Evolutionary conservation across 208 protist species (phyloP).

Genomic region (Vickermania spadyakhi): DNA sequence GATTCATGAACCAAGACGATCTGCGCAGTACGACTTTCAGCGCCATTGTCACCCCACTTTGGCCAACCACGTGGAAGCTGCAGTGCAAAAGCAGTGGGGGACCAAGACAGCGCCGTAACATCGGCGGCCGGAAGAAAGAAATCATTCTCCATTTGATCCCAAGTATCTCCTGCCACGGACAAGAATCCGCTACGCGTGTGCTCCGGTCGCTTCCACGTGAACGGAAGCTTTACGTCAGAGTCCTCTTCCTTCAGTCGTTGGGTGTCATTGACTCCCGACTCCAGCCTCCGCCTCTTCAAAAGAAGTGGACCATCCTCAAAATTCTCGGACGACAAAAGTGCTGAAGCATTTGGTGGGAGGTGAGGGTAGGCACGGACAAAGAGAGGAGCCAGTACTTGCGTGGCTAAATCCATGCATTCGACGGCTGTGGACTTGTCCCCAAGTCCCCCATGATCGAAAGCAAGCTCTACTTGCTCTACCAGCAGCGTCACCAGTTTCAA

Average conservation of each 20-base stretch:
- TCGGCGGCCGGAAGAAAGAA: background rate
- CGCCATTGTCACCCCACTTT: too few species aligned
- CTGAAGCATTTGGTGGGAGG: too few species aligned
- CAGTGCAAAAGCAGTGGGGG: background rate
- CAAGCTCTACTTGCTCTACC: background rate
- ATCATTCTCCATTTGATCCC: background rate
- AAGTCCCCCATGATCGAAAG: background rate
- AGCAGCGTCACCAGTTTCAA: background rate
- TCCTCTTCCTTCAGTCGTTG: background rate
- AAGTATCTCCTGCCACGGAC: background rate
- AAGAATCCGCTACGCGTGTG: background rate
- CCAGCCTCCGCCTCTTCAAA: too few species aligned
- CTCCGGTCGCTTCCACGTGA: background rate
- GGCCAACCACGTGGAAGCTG: background rate
- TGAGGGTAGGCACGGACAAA: background rate
- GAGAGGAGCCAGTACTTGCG: background rate
- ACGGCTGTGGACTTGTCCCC: background rate
- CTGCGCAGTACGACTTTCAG: too few species aligned
- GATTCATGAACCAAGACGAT: background rate
- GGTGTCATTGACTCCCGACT: too few species aligned
- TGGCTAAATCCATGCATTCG: background rate
- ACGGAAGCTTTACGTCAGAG: background rate
- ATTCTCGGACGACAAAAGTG: background rate
- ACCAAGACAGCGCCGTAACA: background rate
- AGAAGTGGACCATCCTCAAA: background rate